A percentile compares a stretch with the other conserved stretches of the same genome.
Conservation (phyloP, 768 basidiomycete species). For the Rhodotorula taiwanensis region DNA sequence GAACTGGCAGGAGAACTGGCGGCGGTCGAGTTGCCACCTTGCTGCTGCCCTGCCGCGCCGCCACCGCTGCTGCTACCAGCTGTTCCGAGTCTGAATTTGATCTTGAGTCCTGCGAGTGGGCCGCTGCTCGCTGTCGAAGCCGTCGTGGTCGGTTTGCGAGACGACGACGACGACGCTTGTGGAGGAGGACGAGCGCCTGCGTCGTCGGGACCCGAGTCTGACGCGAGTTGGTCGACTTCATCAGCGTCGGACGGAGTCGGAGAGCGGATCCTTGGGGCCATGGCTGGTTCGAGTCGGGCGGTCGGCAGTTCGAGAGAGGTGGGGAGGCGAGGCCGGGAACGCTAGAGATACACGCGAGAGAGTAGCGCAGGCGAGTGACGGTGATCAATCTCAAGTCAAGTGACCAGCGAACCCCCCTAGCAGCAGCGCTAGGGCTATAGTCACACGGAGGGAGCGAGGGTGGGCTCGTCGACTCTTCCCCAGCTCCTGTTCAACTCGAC, state of each 20-base stretch:
- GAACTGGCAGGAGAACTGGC: conserved; percentile 2
- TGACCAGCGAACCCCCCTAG: no score
- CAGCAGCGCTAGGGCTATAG: no score
- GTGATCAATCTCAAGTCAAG: no score
- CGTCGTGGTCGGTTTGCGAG: background rate
- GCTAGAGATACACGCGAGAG: no score
- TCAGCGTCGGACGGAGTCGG: conserved; percentile 16
- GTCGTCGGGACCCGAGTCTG: background rate
- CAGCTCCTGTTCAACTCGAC: no score
- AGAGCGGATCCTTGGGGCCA: conserved; percentile 22
- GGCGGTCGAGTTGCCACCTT: no score
- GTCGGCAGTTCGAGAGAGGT: background rate
- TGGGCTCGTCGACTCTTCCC: no score
- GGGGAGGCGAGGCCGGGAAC: background rate
- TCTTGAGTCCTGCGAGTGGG: conserved; percentile 19
- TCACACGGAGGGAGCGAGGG: no score
- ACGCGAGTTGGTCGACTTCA: conserved; percentile 13
- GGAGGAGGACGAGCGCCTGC: background rate
- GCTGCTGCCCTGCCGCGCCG: no score
- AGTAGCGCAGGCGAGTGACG: background rate
- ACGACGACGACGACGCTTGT: background rate
- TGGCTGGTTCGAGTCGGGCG: background rate
- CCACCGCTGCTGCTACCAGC: no score
- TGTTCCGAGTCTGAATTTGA: conserved; percentile 36
- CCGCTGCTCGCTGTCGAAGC: background rate